Base-by-base conservation (phyloP, 805 yeast species). In the Zygosaccharomyces bailii region DNA sequence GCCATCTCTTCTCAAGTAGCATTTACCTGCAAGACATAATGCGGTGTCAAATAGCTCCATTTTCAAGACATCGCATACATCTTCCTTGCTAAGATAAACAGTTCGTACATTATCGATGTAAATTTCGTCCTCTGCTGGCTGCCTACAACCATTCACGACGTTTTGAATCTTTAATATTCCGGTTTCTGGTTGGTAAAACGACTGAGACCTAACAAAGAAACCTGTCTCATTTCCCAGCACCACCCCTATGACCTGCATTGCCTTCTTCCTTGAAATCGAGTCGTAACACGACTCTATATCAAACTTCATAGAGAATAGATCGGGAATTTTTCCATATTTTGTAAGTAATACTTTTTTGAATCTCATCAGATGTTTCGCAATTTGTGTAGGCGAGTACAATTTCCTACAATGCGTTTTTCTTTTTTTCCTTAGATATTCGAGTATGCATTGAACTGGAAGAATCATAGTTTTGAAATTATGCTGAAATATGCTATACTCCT, bases 241-340 rank as follows among this genome's bases (percentile, higher is more conserved):
- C 3, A 54, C 42, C 1, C 57, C 52, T 1, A 76, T 51, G 21
- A 71, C 56, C 3, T 60, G 50, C 1, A 71, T 43, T 2, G 77
- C 67, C 45, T 69, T 70, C 0, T 55, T 51, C 36, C 74, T 76
- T 11, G 85, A 80, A 13, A 89, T 67, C 2, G 80, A 75, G 55
- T 91, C 97, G 60, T 79, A 90, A 44, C 96, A 88, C 2, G 81
- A 73, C 44, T 72, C 73, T 50, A 86, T 79, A 60, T 90, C 98
- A 61, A 87, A 84, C 52, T 85, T 86, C 19, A 84, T 68, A 11
- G 75, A 75, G 55, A 69, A 75, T 0, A 81, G 50, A 1, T 51
- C 39, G 0, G 78, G 78, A 2, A 35, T 9, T 1, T 16, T 32
- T 0, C 57, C 47, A 31, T 45, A 42, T 7, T 49, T 43, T 3